Evolutionary conservation across 1,284 basidiomycete species (phyloP).

Genomic region (Tilletia indica): DNA sequence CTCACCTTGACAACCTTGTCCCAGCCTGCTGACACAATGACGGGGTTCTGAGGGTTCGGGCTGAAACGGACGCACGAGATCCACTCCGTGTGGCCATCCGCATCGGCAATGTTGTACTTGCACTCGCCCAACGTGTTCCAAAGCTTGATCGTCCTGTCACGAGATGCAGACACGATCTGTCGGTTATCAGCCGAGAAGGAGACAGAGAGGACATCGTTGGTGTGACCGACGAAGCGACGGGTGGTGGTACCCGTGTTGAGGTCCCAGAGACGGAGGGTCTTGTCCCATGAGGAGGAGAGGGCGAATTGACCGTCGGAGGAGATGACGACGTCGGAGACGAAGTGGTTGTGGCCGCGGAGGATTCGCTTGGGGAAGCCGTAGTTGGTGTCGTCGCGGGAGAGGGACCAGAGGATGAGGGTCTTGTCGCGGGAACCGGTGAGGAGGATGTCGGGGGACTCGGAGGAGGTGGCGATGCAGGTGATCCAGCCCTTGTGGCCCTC

Average conservation of each 20-base stretch:
- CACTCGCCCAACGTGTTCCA: slow-evolving; percentile 99
- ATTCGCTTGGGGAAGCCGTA: slow-evolving; percentile 71
- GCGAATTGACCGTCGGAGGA: slow-evolving; percentile 96
- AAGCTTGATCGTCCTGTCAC: slow-evolving; percentile 97
- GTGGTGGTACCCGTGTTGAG: slow-evolving; percentile 55
- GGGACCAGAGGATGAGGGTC: slow-evolving; percentile 99
- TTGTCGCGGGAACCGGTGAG: slow-evolving; percentile 80
- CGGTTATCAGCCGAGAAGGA: slow-evolving; percentile 56
- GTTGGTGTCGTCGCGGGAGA: slow-evolving; percentile 81
- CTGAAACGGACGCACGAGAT: slow-evolving; percentile 99
- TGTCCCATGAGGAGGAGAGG: slow-evolving; percentile 99
- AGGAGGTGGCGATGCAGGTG: slow-evolving; percentile 88
- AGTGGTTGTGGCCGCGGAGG: slow-evolving; percentile 99
- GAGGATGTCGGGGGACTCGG: slow-evolving; percentile 95
- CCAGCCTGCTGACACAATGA: slow-evolving; percentile 99
- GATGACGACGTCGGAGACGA: slow-evolving; percentile 93
- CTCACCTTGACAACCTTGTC: slow-evolving; percentile 99
- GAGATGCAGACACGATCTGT: slow-evolving; percentile 96
- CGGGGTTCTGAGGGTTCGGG: slow-evolving; percentile 95
- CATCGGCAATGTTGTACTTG: slow-evolving; percentile 98
- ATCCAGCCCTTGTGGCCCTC: slow-evolving; percentile 93
- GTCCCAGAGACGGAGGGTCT: slow-evolving; percentile 97
- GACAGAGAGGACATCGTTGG: slow-evolving; percentile 85
- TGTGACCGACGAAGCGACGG: slow-evolving; percentile 92
- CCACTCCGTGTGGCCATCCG: slow-evolving; percentile 73